Evolutionary conservation across 352 stramenopile genomes (phyloP).

Genomic region (Globisporangium spinosum): DNA sequence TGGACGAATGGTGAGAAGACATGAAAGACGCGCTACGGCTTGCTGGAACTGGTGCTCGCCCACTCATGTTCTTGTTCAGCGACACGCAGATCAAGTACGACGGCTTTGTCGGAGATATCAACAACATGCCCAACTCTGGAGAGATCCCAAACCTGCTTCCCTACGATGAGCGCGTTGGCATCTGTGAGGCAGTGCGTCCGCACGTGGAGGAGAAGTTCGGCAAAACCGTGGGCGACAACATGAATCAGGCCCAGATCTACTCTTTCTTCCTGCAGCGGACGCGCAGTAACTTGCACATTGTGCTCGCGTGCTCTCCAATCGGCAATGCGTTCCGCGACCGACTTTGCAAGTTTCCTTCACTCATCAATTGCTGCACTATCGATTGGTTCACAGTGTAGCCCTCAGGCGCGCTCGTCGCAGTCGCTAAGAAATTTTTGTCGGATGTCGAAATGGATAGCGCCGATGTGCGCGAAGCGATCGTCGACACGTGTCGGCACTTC

Average conservation of each 20-base stretch:
- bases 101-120: constrained; percentile 95
- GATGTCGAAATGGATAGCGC: constrained; percentile 87
- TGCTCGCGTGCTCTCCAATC: constrained; percentile 93
- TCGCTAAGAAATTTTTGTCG: constrained; percentile 91
- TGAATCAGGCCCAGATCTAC: constrained; percentile 90
- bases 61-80: constrained; percentile 93
- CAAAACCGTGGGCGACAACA: constrained; percentile 88
- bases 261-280: constrained; percentile 92
- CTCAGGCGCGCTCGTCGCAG: constrained; percentile 89
- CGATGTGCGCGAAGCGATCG: constrained; percentile 72
- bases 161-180: constrained; percentile 88
- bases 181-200: constrained; percentile 88
- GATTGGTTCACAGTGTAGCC: constrained; percentile 96
- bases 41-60: constrained; percentile 80
- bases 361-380: constrained; percentile 98
- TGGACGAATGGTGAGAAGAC: constrained; percentile 93
- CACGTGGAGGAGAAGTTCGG: constrained; percentile 91
- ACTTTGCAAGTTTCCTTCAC: constrained; percentile 92
- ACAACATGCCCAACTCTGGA: constrained; percentile 95
- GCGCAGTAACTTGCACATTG: constrained; percentile 91
- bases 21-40: constrained; percentile 91
- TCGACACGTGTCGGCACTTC: constrained; percentile 92
- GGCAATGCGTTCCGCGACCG: constrained; percentile 92
- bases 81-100: constrained; percentile 96
- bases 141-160: constrained; percentile 95